Evolutionary conservation across 2,329 filamentous ascomycete species (phyloP), one percentile per base, ranked within the genome.

Genomic region (Ophiostoma quercus): DNA sequence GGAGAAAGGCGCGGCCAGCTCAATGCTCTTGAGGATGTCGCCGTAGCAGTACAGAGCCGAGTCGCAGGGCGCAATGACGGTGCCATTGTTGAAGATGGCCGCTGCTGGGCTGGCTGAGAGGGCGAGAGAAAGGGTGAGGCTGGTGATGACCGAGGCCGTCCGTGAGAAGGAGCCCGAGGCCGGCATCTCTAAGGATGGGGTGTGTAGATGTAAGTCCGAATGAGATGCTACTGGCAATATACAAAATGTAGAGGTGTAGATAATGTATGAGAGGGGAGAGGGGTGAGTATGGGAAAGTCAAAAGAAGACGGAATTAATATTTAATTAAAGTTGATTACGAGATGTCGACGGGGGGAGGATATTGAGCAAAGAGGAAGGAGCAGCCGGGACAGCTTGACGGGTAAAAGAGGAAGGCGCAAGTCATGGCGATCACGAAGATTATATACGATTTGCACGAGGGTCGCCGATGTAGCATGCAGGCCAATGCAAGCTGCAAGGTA

Each of bases 1-100:
- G 16, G 81, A 78, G 73, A 90, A 90, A 0, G 88, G 88, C 32
- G 80, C 80, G 2, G 88, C 88, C 11, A 90, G 80, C 79, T 90
- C 83, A 66, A 91, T 84, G 72, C 86, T 82, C 71, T 83, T 81
- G 2, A 91, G 81, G 14, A 90, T 82, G 0, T 89, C 85, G 66
- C 88, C 88, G 73, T 87, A 83, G 76, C 88, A 91, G 78, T 90
- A 91, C 25, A 90, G 81, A 19, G 86, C 84, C 9, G 88, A 90
- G 76, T 90, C 86, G 78, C 88, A 91, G 0, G 88, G 88, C 2
- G 88, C 85, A 71, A 85, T 82, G 57, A 87, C 80, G 2, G 83
- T 84, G 73, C 87, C 88, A 77, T 90, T 87, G 73, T 81, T 79
- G 77, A 86, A 90, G 25, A 90, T 77, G 14, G 83, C 84, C 16